Base-by-base conservation (phyloP, 768 basidiomycete genomes). In the Kondoa subrosea region DNA sequence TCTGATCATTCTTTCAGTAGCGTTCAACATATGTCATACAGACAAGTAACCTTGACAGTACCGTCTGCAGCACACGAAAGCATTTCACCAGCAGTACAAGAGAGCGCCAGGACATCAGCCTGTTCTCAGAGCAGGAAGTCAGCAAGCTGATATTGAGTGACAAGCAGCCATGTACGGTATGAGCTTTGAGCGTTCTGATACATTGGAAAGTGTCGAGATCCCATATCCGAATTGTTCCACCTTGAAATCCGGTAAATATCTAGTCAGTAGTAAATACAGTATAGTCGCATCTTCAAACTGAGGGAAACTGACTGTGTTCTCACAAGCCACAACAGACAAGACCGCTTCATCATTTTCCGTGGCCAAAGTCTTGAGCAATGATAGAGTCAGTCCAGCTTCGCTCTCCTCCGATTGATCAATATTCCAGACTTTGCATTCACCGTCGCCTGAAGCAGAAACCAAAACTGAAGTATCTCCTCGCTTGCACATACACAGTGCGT, bases 161-260 rank as follows among this genome's bases (percentile, higher is more conserved):
- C 12, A 57, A n/a, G n/a, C n/a, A n/a, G n/a, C 66, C 4, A 66
- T 79, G 17, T 60, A 87, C 87, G 79, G 91, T 87, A 71, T 89
- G 85, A 0, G 88, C 86, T 21, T 91, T 86, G 67, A 97, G 86
- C 0, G 85, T 89, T 63, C 93, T 80, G 30, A 97, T 85, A 40
- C 88, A 79, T 0, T 90, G 89, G 71, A 84, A 85, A 0, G 91
- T 93, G 75, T 92, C 91, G 4, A 95, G 78, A 76, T 96, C 92
- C 78, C 89, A 84, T 2, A 96, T 85, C 71, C 87, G 87, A 72
- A 96, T 88, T 72, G 87, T 85, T 1, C 93, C 93, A 70, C 90
- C 91, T 77, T 97, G 93, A 72, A 91, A 88, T 0, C 91, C 93
- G 4, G 89, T 93, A 73, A 87, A 95, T 26, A 96, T 81, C 0